Evolutionary conservation across 2,329 filamentous ascomycete species (phyloP).

Genomic region (Atkinsonella hypoxylon): DNA sequence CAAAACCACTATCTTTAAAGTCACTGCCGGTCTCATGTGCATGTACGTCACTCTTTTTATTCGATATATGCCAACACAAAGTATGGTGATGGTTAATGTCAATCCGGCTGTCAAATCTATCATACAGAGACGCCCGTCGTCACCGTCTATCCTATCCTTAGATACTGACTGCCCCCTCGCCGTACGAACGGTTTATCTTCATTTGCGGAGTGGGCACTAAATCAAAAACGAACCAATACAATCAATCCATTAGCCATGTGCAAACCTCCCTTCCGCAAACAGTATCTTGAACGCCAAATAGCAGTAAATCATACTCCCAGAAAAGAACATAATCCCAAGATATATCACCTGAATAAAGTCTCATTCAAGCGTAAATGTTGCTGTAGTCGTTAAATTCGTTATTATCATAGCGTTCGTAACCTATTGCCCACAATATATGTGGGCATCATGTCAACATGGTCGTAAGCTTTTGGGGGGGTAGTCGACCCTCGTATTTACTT

Average conservation of each 20-base stretch:
- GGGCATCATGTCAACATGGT: not conserved
- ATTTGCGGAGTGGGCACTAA: not conserved
- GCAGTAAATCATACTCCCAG: not conserved
- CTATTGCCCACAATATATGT: not conserved
- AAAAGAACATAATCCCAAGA: not conserved
- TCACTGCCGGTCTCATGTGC: not conserved
- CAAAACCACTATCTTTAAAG: not conserved
- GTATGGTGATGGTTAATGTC: not conserved
- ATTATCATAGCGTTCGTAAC: conserved; percentile 8
- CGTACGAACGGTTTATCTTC: not conserved
- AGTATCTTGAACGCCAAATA: not conserved
- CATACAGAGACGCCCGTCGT: conserved; percentile 6
- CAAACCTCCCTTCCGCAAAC: not conserved
- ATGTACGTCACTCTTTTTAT: not conserved
- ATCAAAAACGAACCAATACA: not conserved
- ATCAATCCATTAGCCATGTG: not conserved
- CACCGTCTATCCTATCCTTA: not conserved
- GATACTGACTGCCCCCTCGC: not conserved
- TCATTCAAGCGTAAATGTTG: not conserved
- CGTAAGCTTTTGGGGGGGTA: not conserved
- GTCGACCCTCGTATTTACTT: not conserved
- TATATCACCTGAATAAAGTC: not conserved
- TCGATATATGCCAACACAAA: not conserved
- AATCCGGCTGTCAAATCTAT: conserved; percentile 7
- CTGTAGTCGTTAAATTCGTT: conserved; percentile 6